phyloP scores from a whole-genome alignment of 495 filamentous ascomycete species.

The Penicillium angulare region DNA sequence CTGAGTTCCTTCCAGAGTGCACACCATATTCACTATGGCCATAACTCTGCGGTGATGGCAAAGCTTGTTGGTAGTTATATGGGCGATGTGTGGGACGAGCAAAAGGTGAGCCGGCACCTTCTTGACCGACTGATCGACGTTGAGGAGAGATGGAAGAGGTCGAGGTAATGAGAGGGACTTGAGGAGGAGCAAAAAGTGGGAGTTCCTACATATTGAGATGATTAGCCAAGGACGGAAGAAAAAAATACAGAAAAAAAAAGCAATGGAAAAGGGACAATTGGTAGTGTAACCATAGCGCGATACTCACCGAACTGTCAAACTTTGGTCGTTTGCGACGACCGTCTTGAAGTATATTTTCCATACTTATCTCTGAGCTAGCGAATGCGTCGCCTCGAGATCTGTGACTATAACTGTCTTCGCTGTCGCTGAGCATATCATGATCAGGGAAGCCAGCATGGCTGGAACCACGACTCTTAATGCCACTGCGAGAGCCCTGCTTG shows the following conservation, averaged over 20 bases:
- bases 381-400: conserved; percentile 74
- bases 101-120: conserved; percentile 64
- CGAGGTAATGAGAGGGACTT: conserved; percentile 84
- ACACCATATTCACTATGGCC: conserved; percentile 51
- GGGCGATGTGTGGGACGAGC: conserved; percentile 67
- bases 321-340: conserved; percentile 93
- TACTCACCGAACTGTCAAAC: conserved; percentile 93
- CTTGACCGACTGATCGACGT: conserved; percentile 64
- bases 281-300: not conserved
- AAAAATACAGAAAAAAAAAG: conserved; percentile 7
- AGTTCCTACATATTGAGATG: conserved; percentile 65
- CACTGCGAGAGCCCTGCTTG: conserved; percentile 64
- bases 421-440: conserved; percentile 77
- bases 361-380: conserved; percentile 93
- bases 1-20: conserved; percentile 35
- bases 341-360: conserved; percentile 97
- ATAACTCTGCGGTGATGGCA: conserved; percentile 79
- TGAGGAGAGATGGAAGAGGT: conserved; percentile 91
- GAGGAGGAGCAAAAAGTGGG: conserved; percentile 89
- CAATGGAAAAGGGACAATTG: too few relatives aligned
- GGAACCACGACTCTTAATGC: conserved; percentile 63
- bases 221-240: conserved; percentile 7
- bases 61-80: conserved; percentile 66
- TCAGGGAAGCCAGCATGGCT: conserved; percentile 65
- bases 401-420: conserved; percentile 72